phyloP scores from a whole-genome alignment of 208 protist species.

The Trypanosoma platydactyli region DNA sequence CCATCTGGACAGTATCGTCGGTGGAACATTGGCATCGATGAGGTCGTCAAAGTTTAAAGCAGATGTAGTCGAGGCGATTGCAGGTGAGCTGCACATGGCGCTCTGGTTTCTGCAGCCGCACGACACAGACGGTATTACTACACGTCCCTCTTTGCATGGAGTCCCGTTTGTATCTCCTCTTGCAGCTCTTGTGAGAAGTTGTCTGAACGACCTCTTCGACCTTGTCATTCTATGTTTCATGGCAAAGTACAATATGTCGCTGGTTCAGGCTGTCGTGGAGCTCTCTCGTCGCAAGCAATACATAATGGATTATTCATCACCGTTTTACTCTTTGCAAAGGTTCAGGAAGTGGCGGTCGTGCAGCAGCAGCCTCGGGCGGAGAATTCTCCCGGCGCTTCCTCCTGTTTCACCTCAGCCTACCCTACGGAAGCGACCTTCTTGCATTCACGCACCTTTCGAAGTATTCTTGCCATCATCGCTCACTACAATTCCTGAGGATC shows the following conservation, averaged over 20 bases:
- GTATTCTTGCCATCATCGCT: not conserved
- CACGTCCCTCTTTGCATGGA: conserved; percentile 14
- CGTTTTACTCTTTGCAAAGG: conserved; percentile 4
- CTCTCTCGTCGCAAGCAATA: conserved; percentile 24
- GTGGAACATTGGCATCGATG: not conserved
- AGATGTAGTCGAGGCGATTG: conserved; percentile 29
- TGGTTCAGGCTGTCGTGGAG: conserved; percentile 12
- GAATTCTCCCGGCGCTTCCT: conserved; percentile 8
- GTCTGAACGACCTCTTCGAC: conserved; percentile 19
- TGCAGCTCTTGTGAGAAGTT: conserved; percentile 5
- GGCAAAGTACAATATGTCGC: conserved; percentile 2
- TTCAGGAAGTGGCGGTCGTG: not conserved
- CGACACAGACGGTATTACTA: conserved; percentile 17
- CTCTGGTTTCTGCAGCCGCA: conserved; percentile 25
- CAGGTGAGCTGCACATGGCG: conserved; percentile 23
- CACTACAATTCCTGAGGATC: not conserved
- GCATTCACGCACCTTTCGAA: not conserved
- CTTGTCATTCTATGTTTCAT: conserved; percentile 22
- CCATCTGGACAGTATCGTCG: not conserved
- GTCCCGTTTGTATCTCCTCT: conserved; percentile 9
- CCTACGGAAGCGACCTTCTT: not conserved
- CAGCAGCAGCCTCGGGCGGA: not conserved
- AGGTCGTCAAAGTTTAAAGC: conserved; percentile 29
- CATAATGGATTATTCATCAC: conserved; percentile 6
- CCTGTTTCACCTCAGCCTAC: not conserved